These are phyloP conservation scores for Sarocladiaceae sp. DNA, from an alignment of 2,329 filamentous ascomycete species.

Conservation along the genomic window DNA sequence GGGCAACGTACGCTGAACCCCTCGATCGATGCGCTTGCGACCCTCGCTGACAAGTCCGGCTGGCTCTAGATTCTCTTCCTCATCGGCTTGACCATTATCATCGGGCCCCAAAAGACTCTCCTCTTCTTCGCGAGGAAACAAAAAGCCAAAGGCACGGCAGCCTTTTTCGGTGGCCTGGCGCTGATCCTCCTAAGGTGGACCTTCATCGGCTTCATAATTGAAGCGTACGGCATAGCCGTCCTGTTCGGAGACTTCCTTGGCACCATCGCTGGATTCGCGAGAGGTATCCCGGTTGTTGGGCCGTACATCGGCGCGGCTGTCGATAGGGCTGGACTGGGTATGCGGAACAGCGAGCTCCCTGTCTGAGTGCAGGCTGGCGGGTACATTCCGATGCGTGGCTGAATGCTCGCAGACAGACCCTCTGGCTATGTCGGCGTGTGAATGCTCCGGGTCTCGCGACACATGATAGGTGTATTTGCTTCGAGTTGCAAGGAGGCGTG, in stretches of 20 bases:
- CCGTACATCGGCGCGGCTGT: conserved; percentile 74
- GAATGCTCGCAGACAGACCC: too few species aligned
- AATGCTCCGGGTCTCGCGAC: too few species aligned
- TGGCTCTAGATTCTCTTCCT: conserved; percentile 81
- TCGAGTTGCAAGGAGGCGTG: too few species aligned
- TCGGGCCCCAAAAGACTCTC: conserved; percentile 84
- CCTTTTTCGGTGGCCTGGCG: conserved; percentile 75
- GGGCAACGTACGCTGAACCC: conserved; percentile 69
- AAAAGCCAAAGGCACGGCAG: conserved; percentile 85
- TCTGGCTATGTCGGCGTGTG: too few species aligned
- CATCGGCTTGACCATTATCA: conserved; percentile 91
- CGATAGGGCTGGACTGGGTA: conserved; percentile 62
- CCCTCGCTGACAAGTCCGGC: background rate
- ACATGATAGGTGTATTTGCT: too few species aligned
- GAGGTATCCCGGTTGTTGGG: conserved; percentile 77
- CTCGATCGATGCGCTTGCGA: conserved; percentile 11
- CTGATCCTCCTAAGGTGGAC: conserved; percentile 90
- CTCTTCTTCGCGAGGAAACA: conserved; percentile 91
- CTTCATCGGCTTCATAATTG: conserved; percentile 81
- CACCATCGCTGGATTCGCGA: conserved; percentile 82
- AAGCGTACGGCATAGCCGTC: conserved; percentile 87
- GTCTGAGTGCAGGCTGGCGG: conserved; percentile 51
- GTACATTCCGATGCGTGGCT: background rate
- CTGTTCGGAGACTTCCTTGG: conserved; percentile 95
- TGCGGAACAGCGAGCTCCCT: conserved; percentile 70